Evolutionary conservation across 1,284 basidiomycete species (phyloP).

Genomic region (Exobasidium rhododendri): DNA sequence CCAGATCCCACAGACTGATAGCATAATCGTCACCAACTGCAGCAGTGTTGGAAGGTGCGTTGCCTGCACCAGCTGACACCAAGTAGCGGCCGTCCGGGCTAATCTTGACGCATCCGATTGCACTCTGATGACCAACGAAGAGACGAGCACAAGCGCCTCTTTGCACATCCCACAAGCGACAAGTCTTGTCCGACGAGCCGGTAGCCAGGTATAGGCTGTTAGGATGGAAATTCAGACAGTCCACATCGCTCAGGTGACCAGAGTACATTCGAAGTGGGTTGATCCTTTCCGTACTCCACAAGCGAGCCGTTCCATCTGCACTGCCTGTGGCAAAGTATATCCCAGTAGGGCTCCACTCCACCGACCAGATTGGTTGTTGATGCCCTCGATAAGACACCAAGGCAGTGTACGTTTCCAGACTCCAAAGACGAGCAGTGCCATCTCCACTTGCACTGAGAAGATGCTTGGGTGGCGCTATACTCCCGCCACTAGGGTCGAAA

Average conservation of each 20-base stretch:
- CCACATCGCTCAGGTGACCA: conserved; percentile 93
- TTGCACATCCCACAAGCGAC: conserved; percentile 97
- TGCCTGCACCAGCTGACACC: conserved; percentile 66
- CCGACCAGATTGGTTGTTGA: conserved; percentile 96
- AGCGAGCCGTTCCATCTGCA: conserved; percentile 85
- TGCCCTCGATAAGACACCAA: conserved; percentile 93
- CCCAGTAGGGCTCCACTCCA: conserved; percentile 95
- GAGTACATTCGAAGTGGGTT: conserved; percentile 88
- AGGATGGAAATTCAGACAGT: conserved; percentile 93
- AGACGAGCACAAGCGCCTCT: conserved; percentile 87
- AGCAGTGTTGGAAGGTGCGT: conserved; percentile 20
- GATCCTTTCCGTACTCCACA: conserved; percentile 92
- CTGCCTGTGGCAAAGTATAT: conserved; percentile 97
- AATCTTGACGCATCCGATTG: conserved; percentile 81
- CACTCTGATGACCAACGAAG: conserved; percentile 90
- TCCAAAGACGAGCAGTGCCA: conserved; percentile 87
- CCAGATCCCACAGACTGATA: conserved; percentile 94
- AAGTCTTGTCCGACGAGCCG: conserved; percentile 91
- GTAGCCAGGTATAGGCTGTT: conserved; percentile 97
- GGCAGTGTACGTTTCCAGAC: conserved; percentile 88
- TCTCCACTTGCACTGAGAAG: conserved; percentile 92
- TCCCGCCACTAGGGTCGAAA: conserved; percentile 87
- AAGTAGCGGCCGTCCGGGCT: conserved; percentile 91
- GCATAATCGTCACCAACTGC: conserved; percentile 69
- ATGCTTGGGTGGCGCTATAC: conserved; percentile 77